These are phyloP conservation scores for Polychaeton citri DNA, from an alignment of 2,329 filamentous ascomycete species.

Conservation along the genomic window DNA sequence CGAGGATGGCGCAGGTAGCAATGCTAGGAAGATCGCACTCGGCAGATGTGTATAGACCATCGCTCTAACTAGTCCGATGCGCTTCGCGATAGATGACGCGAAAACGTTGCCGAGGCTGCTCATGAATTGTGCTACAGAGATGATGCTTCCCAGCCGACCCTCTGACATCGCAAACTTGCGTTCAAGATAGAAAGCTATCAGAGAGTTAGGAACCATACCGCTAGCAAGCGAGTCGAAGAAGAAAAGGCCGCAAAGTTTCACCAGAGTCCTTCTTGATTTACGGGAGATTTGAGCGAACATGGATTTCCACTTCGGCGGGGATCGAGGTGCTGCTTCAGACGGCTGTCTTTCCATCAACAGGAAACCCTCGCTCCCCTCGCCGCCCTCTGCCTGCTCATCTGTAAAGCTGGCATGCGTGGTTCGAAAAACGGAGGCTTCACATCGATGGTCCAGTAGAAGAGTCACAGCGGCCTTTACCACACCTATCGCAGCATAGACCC, in stretches of 20 bases:
- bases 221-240: slow-evolving; percentile 58
- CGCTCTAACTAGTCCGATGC: slow-evolving; percentile 47
- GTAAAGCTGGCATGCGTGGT: no score
- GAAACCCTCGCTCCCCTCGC: slow-evolving; percentile 2
- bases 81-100: slow-evolving; percentile 52
- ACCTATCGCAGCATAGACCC: slow-evolving; percentile 29
- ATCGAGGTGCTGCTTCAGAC: no score
- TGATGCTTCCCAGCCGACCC: slow-evolving; percentile 40
- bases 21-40: slow-evolving; percentile 45
- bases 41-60: slow-evolving; percentile 49
- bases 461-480: slow-evolving; percentile 25
- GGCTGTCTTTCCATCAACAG: no score
- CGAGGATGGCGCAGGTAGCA: slow-evolving; percentile 43
- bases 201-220: slow-evolving; percentile 46
- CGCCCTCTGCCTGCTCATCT: neutral
- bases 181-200: slow-evolving; percentile 44
- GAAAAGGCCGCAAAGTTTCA: slow-evolving; percentile 54
- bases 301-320: neutral
- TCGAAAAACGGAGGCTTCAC: no score
- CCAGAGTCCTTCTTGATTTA: slow-evolving; percentile 40
- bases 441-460: slow-evolving; percentile 23
- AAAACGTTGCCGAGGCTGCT: slow-evolving; percentile 30
- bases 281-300: slow-evolving; percentile 41
- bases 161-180: slow-evolving; percentile 41
- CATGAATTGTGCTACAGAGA: slow-evolving; percentile 35